Percentiles rank a stretch among this genome's conserved stretches.
Conservation (phyloP, 768 basidiomycete species). For the Suillus alpinus region DNA sequence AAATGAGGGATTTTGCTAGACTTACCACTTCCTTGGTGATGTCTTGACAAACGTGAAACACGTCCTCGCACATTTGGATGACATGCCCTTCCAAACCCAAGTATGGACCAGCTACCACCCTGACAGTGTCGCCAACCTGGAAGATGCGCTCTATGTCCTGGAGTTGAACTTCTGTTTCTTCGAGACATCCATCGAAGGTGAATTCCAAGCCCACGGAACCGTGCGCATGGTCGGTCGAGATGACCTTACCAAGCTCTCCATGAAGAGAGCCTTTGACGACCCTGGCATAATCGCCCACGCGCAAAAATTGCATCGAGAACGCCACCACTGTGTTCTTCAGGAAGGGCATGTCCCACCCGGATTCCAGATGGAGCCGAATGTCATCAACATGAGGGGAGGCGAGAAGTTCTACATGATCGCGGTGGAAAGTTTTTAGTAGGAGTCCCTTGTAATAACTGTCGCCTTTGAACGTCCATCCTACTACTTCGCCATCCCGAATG, state of each 20-base stretch:
- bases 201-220: background rate
- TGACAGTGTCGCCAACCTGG: background rate
- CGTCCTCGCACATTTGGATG: background rate
- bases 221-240: background rate
- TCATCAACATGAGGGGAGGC: background rate
- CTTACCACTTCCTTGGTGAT: background rate
- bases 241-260: background rate
- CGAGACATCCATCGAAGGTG: background rate
- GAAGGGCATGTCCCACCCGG: background rate
- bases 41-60: background rate
- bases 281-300: background rate
- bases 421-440: background rate
- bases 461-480: background rate
- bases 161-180: background rate
- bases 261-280: background rate
- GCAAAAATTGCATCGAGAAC: background rate
- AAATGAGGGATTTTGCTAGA: too few relatives aligned
- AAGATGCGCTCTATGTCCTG: background rate
- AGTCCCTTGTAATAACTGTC: background rate
- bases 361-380: background rate
- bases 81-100: background rate
- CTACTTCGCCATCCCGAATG: background rate
- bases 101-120: background rate
- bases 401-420: background rate
- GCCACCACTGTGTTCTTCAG: background rate